Evolutionary conservation across 192 early-diverging fungal species (phyloP).

Genomic region (Pecoramyces ruminantium): DNA sequence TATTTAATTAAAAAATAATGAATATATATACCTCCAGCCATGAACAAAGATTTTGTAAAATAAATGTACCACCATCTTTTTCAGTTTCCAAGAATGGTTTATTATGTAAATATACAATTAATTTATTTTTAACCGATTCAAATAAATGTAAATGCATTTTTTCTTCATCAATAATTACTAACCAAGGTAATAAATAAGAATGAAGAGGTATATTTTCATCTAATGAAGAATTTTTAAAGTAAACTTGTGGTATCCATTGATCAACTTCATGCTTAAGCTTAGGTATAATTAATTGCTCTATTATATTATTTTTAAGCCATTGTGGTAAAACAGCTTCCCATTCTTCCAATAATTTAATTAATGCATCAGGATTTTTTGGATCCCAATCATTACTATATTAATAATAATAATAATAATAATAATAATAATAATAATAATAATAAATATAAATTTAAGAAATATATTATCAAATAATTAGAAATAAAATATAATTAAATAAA

Average conservation of each 20-base stretch:
- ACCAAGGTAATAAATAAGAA: not conserved
- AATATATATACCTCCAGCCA: not conserved
- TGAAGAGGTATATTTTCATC: not conserved
- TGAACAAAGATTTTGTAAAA: not conserved
- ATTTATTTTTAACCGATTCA: not conserved
- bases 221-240: not conserved
- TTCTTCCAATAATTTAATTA: constrained; percentile 46
- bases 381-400: constrained; percentile 50
- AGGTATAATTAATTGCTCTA: constrained; percentile 63
- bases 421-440: no score
- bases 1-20: no score
- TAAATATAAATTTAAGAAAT: no score
- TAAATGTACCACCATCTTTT: not conserved
- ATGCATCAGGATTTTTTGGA: constrained; percentile 39
- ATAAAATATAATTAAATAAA: no score
- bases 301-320: constrained; percentile 57
- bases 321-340: constrained; percentile 48
- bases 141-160: not conserved
- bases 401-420: not conserved
- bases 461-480: no score
- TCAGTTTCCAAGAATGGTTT: not conserved
- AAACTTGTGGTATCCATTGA: constrained; percentile 32
- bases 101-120: not conserved
- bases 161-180: not conserved
- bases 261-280: constrained; percentile 49